Evolutionary conservation across 441 rosid species (phyloP).

Genomic region (Adansonia grandidieri): DNA sequence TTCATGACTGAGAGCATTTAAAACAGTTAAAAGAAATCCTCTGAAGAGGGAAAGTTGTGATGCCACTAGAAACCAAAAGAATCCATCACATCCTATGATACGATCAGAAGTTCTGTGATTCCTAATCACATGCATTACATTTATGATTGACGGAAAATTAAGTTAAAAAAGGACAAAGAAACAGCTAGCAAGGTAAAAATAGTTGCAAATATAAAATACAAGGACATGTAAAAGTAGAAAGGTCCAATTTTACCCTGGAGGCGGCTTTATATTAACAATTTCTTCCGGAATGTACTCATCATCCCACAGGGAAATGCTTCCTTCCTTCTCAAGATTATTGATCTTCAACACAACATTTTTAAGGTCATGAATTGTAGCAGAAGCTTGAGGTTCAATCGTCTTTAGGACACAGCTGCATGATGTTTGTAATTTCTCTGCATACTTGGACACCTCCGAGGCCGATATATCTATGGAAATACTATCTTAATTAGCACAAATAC

Average conservation of each 20-base stretch:
- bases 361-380: slow-evolving; percentile 70
- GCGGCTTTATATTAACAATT: slow-evolving; percentile 69
- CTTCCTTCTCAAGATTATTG: slow-evolving; percentile 63
- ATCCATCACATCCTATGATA: slow-evolving; percentile 2
- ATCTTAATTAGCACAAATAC: slow-evolving; percentile 17
- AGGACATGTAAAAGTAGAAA: slow-evolving; percentile 4
- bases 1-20: not conserved
- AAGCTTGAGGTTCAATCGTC: slow-evolving; percentile 80
- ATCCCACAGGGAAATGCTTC: slow-evolving; percentile 77
- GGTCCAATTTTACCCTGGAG: slow-evolving; percentile 65
- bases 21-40: not conserved
- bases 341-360: slow-evolving; percentile 56
- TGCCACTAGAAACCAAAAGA: slow-evolving; percentile 6
- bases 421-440: slow-evolving; percentile 73
- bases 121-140: slow-evolving; percentile 11
- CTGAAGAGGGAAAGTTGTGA: not conserved
- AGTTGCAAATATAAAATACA: slow-evolving; percentile 19
- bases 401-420: slow-evolving; percentile 83
- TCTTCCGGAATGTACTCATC: slow-evolving; percentile 93
- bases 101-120: slow-evolving; percentile 13
- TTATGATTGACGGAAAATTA: slow-evolving; percentile 11
- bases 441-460: slow-evolving; percentile 73
- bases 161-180: not conserved
- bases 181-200: not conserved
- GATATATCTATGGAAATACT: slow-evolving; percentile 58